Evolutionary conservation across 2,329 filamentous ascomycete genomes (phyloP).

Genomic region (Colletotrichum melonis): DNA sequence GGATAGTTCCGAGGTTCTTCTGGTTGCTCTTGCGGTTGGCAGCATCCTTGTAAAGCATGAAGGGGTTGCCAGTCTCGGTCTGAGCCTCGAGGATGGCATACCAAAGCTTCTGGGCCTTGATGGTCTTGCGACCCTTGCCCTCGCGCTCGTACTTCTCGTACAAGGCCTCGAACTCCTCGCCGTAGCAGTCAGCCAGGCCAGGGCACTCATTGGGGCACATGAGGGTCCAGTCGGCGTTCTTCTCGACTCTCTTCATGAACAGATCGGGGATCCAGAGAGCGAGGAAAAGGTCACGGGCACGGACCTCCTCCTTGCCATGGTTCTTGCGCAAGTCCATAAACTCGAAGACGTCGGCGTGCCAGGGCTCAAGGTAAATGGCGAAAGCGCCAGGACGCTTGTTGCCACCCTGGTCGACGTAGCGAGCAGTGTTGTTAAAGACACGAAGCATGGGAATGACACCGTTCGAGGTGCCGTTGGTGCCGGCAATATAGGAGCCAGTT

Average conservation of each 20-base stretch:
- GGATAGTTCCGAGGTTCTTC: constrained; percentile 98
- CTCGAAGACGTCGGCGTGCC: constrained; percentile 97
- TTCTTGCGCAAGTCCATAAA: constrained; percentile 99
- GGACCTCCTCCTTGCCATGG: constrained; percentile 98
- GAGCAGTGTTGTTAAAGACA: constrained; percentile 98
- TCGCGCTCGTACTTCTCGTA: constrained; percentile 94
- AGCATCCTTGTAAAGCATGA: constrained; percentile 99
- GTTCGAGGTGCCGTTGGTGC: constrained; percentile 98
- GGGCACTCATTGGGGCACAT: constrained; percentile 99
- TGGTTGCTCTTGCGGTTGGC: constrained; percentile 99
- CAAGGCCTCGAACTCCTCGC: constrained; percentile 94
- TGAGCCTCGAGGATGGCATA: constrained; percentile 98
- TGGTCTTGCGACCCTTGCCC: constrained; percentile 86
- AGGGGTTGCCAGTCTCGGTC: constrained; percentile 98
- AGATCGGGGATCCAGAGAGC: constrained; percentile 98
- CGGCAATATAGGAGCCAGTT: constrained; percentile 97
- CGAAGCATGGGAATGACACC: constrained; percentile 97
- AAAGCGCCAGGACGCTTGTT: constrained; percentile 99
- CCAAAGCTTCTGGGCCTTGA: constrained; percentile 99
- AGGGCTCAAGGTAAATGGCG: constrained; percentile 98
- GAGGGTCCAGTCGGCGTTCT: constrained; percentile 95
- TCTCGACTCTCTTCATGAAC: constrained; percentile 99
- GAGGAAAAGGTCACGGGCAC: constrained; percentile 96
- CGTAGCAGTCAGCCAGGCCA: constrained; percentile 95
- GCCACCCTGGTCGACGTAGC: constrained; percentile 98